Conservation (phyloP, 306 rosid species). For the Malus domestica region DNA sequence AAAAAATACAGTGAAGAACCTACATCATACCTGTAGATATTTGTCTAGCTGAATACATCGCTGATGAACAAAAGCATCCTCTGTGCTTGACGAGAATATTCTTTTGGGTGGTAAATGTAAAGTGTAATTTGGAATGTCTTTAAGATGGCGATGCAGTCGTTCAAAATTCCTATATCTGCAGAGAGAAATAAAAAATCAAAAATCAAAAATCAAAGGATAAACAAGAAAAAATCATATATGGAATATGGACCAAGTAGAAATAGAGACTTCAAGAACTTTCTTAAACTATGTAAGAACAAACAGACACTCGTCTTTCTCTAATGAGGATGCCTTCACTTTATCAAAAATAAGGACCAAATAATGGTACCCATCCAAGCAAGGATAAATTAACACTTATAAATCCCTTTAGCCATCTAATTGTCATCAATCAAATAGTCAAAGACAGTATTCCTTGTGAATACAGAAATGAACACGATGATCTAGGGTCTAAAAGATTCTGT, state of each 20-base stretch:
- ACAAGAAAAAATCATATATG: conserved; percentile 8
- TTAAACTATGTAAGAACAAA: background rate
- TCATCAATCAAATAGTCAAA: background rate
- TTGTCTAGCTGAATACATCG: conserved; percentile 95
- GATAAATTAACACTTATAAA: background rate
- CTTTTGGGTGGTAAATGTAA: conserved; percentile 92
- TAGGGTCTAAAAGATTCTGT: background rate
- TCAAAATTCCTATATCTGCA: conserved; percentile 93
- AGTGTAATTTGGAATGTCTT: conserved; percentile 87
- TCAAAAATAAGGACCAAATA: background rate
- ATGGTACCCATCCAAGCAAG: background rate
- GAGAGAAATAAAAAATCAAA: conserved; percentile 2
- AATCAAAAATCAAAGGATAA: background rate
- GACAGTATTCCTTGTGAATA: background rate
- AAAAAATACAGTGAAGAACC: conserved; percentile 14
- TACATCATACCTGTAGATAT: conserved; percentile 67
- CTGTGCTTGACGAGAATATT: conserved; percentile 97
- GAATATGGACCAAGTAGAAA: background rate
- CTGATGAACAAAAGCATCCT: conserved; percentile 95
- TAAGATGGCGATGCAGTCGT: conserved; percentile 83
- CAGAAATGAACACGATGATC: background rate
- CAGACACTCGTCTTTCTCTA: background rate
- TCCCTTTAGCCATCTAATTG: background rate
- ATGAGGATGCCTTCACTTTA: background rate
- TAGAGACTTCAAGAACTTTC: conserved; percentile 15